Evolutionary conservation across 2,329 filamentous ascomycete species (phyloP).

Genomic region (Emergomyces africanus): DNA sequence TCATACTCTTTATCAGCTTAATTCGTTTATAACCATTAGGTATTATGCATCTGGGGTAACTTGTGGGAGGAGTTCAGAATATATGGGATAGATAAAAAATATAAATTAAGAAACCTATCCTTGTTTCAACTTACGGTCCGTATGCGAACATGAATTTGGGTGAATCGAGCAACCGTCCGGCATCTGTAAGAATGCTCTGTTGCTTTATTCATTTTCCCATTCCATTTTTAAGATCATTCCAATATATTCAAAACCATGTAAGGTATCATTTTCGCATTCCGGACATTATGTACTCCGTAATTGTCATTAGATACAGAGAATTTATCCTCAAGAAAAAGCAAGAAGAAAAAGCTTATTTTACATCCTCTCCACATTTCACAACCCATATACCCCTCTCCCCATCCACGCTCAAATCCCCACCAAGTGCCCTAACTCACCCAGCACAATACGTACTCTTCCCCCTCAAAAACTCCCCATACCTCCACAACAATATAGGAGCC

Average conservation of each 20-base stretch:
- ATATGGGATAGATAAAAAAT: background rate
- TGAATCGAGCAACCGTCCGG: background rate
- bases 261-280: background rate
- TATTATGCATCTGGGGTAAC: background rate
- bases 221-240: no score
- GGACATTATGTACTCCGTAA: background rate
- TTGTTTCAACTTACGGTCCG: background rate
- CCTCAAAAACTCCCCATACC: conserved; percentile 35
- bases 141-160: background rate
- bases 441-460: conserved; percentile 32
- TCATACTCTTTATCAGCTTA: background rate
- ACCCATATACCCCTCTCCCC: no score
- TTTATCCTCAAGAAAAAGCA: background rate
- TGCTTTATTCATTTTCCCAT: background rate
- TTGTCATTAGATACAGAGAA: background rate
- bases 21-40: background rate
- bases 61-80: background rate
- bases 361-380: no score
- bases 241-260: background rate
- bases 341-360: background rate
- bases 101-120: background rate
- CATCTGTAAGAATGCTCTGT: no score
- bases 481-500: conserved; percentile 40
- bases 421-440: background rate
- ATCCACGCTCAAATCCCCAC: background rate